Evolutionary conservation across 2,329 filamentous ascomycete species (phyloP).

Genomic region (Sporothrix schenckii): DNA sequence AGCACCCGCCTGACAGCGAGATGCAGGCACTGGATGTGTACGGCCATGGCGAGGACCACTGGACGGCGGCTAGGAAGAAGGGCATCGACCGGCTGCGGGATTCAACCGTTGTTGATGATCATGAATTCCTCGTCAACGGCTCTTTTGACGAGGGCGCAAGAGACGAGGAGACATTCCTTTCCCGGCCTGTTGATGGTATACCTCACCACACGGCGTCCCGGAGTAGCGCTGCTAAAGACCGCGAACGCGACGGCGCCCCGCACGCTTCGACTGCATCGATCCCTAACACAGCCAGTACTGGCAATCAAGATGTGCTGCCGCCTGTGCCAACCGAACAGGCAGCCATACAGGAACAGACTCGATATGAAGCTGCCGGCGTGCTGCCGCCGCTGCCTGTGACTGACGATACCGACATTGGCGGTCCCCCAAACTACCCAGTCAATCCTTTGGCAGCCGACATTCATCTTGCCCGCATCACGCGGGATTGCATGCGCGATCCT

Average conservation of each 20-base stretch:
- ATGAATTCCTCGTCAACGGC: constrained; percentile 71
- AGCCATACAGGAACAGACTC: constrained; percentile 52
- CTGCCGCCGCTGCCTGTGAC: constrained; percentile 68
- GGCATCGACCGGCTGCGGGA: constrained; percentile 69
- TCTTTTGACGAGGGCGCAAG: constrained; percentile 28
- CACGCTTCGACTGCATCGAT: background rate
- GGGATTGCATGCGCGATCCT: constrained; percentile 94
- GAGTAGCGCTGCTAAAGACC: background rate
- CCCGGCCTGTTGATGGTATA: background rate
- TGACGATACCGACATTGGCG: constrained; percentile 83
- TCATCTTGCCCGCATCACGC: constrained; percentile 71
- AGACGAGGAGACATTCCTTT: constrained; percentile 13
- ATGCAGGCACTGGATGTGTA: constrained; percentile 74
- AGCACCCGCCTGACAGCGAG: constrained; percentile 51
- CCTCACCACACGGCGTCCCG: background rate
- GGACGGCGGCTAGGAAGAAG: constrained; percentile 65
- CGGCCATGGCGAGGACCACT: constrained; percentile 75
- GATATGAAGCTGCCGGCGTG: constrained; percentile 68
- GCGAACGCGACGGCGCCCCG: background rate
- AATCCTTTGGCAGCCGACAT: constrained; percentile 68
- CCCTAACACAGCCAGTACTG: background rate
- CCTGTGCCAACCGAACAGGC: constrained; percentile 53
- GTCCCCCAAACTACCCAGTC: constrained; percentile 56
- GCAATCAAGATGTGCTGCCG: constrained; percentile 52
- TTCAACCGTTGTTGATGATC: constrained; percentile 66